Base-by-base conservation (phyloP, 2,329 filamentous ascomycete genomes). In the Thelonectria discophora region DNA sequence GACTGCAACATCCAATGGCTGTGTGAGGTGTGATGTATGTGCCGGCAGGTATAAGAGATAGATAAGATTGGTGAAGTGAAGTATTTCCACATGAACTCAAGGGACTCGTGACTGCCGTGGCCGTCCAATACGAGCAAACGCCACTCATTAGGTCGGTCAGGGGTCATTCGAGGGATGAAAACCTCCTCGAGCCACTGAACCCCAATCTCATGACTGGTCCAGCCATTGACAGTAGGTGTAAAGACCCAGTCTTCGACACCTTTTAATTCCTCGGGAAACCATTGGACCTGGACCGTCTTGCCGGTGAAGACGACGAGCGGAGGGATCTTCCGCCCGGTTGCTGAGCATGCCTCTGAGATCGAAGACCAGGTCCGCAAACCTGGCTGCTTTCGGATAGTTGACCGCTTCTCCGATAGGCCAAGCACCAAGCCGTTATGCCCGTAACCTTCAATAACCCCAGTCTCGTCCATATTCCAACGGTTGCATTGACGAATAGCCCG, bases 401-500 rank as follows among this genome's bases (percentile, higher is more conserved):
- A 15, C 18, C 27, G 20, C 15, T 27, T 24, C n/a, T 45, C 21
- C 11, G 27, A 27, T 13, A 5, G 27, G 13, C 37, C 50, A n/a
- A 53, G 50, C n/a, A 53, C 39, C 3, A 53, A 39, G 37, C 50
- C 42, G 27, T 40, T 40, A 39, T 11, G 27, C 17, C 18, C 43
- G 34, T 20, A n/a, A 18, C 43, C 30, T 27, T 27, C 39, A 13
- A 53, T 42, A 6, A 45, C 43, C n/a, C 50, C 39, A 2, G 50
- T 45, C 39, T 53, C 39, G 39, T 45, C 39, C 18, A 53, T 53
- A 45, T 53, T 53, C 30, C 40, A 45, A 15, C 39, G 50, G n/a
- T 53, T 32, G n/a, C 15, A 13, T 50, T 30, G 43, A 17, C 27
- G 13, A 27, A 32, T 50, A 20, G 30, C 47, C 24, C 17, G 21